Conservation (phyloP, 257 asterid species). For the Solanum chiquidenum region DNA sequence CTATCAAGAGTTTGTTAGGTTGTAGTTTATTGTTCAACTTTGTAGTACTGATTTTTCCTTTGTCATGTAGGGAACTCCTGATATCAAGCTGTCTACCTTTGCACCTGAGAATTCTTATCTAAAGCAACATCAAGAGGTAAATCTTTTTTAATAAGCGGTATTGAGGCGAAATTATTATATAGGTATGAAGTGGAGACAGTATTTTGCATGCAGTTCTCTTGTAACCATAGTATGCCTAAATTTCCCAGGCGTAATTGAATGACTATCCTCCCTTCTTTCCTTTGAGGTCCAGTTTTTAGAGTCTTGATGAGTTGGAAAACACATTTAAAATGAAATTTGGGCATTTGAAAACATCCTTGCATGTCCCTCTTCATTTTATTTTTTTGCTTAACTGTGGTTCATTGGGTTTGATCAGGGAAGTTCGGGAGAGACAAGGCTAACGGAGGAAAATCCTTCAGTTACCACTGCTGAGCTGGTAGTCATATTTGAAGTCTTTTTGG, state of each 20-base stretch:
- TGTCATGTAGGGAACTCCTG: conserved; percentile 22
- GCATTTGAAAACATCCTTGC: background rate
- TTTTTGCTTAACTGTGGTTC: background rate
- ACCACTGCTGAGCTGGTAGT: conserved; percentile 19
- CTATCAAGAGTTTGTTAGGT: background rate
- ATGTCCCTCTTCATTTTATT: background rate
- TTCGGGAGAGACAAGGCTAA: conserved; percentile 10
- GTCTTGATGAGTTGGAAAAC: background rate
- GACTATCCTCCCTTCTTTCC: background rate
- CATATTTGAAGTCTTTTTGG: background rate
- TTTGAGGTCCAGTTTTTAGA: background rate
- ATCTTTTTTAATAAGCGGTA: background rate
- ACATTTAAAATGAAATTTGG: background rate
- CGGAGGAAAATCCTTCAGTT: conserved; percentile 12
- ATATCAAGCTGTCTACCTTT: conserved; percentile 22
- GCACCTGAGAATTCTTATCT: conserved; percentile 17
- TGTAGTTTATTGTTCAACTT: background rate
- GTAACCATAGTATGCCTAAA: background rate
- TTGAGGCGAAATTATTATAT: background rate
- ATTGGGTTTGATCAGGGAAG: conserved; percentile 13
- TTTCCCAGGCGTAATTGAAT: background rate
- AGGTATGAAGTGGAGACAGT: background rate
- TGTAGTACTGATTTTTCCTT: background rate
- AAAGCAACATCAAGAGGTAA: conserved; percentile 23
- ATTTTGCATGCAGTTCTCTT: background rate